Conservation (phyloP, 768 basidiomycete genomes). For the Lepiota brunneoincarnata region DNA sequence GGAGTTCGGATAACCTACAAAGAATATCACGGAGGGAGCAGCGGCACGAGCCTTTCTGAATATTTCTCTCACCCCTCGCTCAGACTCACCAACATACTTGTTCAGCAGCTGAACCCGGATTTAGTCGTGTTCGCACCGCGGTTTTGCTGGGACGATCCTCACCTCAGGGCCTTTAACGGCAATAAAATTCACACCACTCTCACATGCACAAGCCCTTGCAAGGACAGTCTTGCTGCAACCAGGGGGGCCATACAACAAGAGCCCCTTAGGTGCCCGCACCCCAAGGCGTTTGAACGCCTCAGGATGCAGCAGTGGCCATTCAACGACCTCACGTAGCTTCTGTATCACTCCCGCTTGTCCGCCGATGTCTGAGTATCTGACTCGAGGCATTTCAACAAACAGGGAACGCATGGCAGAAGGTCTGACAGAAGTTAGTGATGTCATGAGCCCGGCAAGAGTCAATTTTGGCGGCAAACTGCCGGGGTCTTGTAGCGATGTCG, state of each 20-base stretch:
- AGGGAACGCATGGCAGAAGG: conserved; percentile 95
- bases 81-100: conserved; percentile 98
- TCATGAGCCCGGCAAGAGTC: conserved; percentile 58
- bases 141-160: conserved; percentile 17
- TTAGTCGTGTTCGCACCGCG: neutral
- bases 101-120: conserved; percentile 69
- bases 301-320: conserved; percentile 91
- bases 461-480: conserved; percentile 31
- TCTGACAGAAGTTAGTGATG: conserved; percentile 74
- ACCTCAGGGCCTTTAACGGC: conserved; percentile 98
- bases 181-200: conserved; percentile 93
- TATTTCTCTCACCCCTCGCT: conserved; percentile 90
- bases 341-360: conserved; percentile 81
- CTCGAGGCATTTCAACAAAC: conserved; percentile 80
- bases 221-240: conserved; percentile 97
- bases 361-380: conserved; percentile 86
- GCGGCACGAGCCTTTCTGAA: conserved; percentile 94
- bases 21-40: conserved; percentile 94
- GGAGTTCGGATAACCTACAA: conserved; percentile 53
- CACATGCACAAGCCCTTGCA: conserved; percentile 88
- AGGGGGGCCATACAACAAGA: conserved; percentile 92
- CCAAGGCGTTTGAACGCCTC: conserved; percentile 87
- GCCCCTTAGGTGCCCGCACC: conserved; percentile 83
- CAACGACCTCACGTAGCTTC: conserved; percentile 86
- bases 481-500: conserved; percentile 15